phyloP scores from a whole-genome alignment of 306 rosid species.

The Lithocarpus polystachyus region DNA sequence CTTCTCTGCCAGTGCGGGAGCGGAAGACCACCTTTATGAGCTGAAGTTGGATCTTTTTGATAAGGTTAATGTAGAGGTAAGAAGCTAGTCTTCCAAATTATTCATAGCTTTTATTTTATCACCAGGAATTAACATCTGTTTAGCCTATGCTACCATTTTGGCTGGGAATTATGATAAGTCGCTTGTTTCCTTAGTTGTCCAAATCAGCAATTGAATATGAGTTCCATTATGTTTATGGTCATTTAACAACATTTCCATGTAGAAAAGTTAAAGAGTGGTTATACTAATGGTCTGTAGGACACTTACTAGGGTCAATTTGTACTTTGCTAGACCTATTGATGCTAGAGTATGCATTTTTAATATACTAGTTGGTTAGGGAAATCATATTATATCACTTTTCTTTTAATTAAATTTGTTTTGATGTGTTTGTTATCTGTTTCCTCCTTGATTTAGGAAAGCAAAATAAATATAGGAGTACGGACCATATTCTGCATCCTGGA shows the following conservation, averaged over 20 bases:
- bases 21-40: conserved; percentile 62
- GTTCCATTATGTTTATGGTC: not conserved
- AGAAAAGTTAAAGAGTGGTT: not conserved
- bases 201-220: not conserved
- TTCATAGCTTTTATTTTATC: not conserved
- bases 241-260: not conserved
- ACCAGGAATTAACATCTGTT: not conserved
- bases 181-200: not conserved
- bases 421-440: not conserved
- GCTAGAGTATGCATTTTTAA: not conserved
- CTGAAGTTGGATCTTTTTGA: conserved; percentile 82
- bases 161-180: not conserved
- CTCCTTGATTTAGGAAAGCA: conserved; percentile 63
- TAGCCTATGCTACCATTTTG: not conserved
- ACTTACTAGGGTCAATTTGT: not conserved
- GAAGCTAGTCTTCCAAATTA: not conserved
- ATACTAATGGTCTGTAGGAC: not conserved
- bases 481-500: conserved; percentile 70
- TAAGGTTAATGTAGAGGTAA: conserved; percentile 86
- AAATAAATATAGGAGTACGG: conserved; percentile 74
- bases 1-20: conserved; percentile 75
- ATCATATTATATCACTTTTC: not conserved
- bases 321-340: not conserved
- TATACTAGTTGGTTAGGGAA: not conserved
- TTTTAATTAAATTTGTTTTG: not conserved